A percentile compares a stretch with the other conserved stretches of the same genome.
Conservation (phyloP, 2,329 filamentous ascomycete species). For the Paracoccidioides brasiliensis region DNA sequence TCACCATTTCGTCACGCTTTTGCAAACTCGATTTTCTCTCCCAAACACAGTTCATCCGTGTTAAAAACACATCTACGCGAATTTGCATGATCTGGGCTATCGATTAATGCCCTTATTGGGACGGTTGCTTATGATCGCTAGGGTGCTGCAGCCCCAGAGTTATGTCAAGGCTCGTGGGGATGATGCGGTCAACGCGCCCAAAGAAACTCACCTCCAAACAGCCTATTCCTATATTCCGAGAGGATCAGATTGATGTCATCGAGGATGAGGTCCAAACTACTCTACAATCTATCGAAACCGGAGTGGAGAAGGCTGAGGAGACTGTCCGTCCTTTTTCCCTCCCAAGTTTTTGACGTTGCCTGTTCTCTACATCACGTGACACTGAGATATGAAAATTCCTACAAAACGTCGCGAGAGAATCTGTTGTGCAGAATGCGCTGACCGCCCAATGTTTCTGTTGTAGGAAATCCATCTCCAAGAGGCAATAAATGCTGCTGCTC, state of each 20-base stretch:
- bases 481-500: conserved; percentile 53
- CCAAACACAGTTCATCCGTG: conserved; percentile 42
- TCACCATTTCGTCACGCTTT: conserved; percentile 22
- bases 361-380: conserved; percentile 27
- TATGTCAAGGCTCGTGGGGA: conserved; percentile 34
- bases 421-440: conserved; percentile 1
- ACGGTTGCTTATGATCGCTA: conserved; percentile 31
- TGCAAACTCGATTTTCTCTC: conserved; percentile 27
- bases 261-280: conserved; percentile 76
- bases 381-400: conserved; percentile 6
- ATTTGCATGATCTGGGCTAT: conserved; percentile 47
- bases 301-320: conserved; percentile 94
- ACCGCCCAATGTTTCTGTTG: conserved; percentile 9
- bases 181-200: conserved; percentile 36
- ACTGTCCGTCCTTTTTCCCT: conserved; percentile 56
- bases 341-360: conserved; percentile 17
- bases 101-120: conserved; percentile 51
- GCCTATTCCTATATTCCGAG: conserved; percentile 71
- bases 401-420: neutral
- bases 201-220: conserved; percentile 84
- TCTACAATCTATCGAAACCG: conserved; percentile 77
- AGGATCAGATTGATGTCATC: conserved; percentile 79
- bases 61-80: conserved; percentile 38
- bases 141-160: conserved; percentile 27
- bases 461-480: conserved; percentile 94